Evolutionary conservation across 2,329 filamentous ascomycete genomes (phyloP), one percentile per base, ranked within the genome.

Genomic region (Talaromyces marneffei): DNA sequence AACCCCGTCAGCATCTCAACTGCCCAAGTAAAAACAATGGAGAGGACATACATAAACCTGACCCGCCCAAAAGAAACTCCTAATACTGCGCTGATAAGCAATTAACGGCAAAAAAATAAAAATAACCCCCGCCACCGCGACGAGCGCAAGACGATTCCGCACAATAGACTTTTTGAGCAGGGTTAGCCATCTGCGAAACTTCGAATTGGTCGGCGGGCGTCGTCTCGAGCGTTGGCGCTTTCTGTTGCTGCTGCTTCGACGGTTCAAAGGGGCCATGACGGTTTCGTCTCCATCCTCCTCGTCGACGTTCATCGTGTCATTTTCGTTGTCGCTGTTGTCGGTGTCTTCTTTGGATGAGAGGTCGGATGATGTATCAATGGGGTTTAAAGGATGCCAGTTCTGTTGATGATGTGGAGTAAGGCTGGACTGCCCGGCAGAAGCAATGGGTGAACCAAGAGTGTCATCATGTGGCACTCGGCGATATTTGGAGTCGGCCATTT

Each of bases 51-150:
- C 62, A 40, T 55, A 61, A 35, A 33, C 35, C 14, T 39, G 42
- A 6, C 42, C 42, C 6, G 16, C 50, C 57, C 57, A 61, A 31
- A 63, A 58, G 46, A 60, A 63, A n/a, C 2, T 25, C 23, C 59
- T 58, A 46, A 63, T 59, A 42, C 27, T 57, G 39, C 33, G 37
- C 44, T 56, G 54, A 59, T 61, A 59, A 20, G 37, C 46, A 53
- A 62, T 44, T 25, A 63, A 52, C 35, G 62, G 62, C 31, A 63
- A 42, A 20, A 63, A 44, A 14, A 63, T 61, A 56, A 63, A 56
- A 39, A 63, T 52, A 60, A 63, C 40, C n/a, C 55, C 62, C 4
- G 55, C 62, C 20, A 25, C 52, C 23, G 42, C 59, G 12, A 59
- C 42, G 37, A 63, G 40, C 54, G 39, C 42, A 5, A 63, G 59